Evolutionary conservation across 2,329 filamentous ascomycete species (phyloP), one percentile per base, ranked within the genome.

Genomic region (Tothia fuscella): DNA sequence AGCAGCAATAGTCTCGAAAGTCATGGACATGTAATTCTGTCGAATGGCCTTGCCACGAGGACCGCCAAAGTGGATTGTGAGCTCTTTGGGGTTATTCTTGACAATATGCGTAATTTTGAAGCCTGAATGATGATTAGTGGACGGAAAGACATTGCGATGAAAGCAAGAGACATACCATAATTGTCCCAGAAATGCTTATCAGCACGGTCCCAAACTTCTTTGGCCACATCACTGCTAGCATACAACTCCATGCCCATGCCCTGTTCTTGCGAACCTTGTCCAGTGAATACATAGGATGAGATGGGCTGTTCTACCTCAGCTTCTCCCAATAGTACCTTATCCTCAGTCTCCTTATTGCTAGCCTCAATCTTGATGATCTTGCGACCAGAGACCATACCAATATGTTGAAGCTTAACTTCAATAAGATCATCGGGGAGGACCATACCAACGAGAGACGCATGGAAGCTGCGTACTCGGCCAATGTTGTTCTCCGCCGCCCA

Each of bases 171-270:
- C 76, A 67, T 71, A 85, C 87, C 91, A 67, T 98, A 98, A 61
- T 94, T 96, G 65, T 96, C 89, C 68, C 96, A 79, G 61, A 98
- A 89, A 61, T 98, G 93, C 65, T 85, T 93, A 66, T 98, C 91
- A 38, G 91, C 93, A 48, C 58, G 56, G 42, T 63, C 91, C 91
- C 91, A 98, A 39, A 98, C 91, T 54, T 94, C 89, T 68, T 87
- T 88, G 48, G 91, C 93, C 16, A 98, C 91, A 28, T 81, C 70
- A 60, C 91, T 96, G 71, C 81, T 93, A 55, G 74, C 82, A 61
- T 98, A 98, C 39, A 98, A 73, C 56, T 96, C 91, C 91, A 98
- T 98, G 65, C 91, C 91, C 91, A 98, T 98, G 48, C 91, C 91
- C 63, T 98, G 91, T 64, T 98, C 91, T 63, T 98, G 93, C 38